phyloP scores from a whole-genome alignment of 371 early-diverging fungal genomes.

The Actinomortierella ambigua region DNA sequence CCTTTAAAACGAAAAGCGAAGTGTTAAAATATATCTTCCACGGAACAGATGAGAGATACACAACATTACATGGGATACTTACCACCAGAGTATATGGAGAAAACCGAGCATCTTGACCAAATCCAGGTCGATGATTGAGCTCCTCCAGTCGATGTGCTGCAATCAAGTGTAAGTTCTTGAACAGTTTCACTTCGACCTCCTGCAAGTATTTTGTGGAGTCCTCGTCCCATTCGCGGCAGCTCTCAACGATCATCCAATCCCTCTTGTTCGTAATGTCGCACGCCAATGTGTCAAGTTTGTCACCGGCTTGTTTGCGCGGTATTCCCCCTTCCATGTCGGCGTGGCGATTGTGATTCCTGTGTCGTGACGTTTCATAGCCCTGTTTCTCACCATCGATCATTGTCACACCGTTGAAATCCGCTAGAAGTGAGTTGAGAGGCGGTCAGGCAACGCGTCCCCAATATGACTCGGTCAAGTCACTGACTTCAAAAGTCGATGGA shows the following conservation, averaged over 20 bases:
- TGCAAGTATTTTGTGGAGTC: slow-evolving; percentile 18
- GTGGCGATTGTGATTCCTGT: slow-evolving; percentile 11
- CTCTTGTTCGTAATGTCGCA: slow-evolving; percentile 15
- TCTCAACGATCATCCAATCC: slow-evolving; percentile 33
- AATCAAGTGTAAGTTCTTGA: slow-evolving; percentile 31
- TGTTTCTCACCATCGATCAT: slow-evolving; percentile 34
- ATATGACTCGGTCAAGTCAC: slow-evolving; percentile 23
- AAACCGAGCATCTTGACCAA: slow-evolving; percentile 6
- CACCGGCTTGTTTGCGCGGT: slow-evolving; percentile 20
- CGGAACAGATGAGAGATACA: not conserved
- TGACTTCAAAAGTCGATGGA: slow-evolving; percentile 21
- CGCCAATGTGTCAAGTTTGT: slow-evolving; percentile 26
- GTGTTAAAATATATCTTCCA: not conserved
- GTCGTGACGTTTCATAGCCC: slow-evolving; percentile 19
- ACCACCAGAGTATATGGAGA: slow-evolving; percentile 7
- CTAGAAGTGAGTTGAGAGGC: slow-evolving; percentile 19
- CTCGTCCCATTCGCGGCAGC: slow-evolving; percentile 34
- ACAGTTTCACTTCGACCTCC: slow-evolving; percentile 23
- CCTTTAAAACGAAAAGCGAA: slow-evolving; percentile 13
- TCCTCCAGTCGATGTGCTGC: slow-evolving; percentile 17
- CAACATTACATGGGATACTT: not conserved
- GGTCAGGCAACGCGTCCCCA: slow-evolving; percentile 31
- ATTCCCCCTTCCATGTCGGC: slow-evolving; percentile 8
- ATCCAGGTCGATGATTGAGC: not conserved
- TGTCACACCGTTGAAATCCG: slow-evolving; percentile 21